Evolutionary conservation across 805 yeast genomes (phyloP).

Genomic region (Ogataea parapolymorpha): DNA sequence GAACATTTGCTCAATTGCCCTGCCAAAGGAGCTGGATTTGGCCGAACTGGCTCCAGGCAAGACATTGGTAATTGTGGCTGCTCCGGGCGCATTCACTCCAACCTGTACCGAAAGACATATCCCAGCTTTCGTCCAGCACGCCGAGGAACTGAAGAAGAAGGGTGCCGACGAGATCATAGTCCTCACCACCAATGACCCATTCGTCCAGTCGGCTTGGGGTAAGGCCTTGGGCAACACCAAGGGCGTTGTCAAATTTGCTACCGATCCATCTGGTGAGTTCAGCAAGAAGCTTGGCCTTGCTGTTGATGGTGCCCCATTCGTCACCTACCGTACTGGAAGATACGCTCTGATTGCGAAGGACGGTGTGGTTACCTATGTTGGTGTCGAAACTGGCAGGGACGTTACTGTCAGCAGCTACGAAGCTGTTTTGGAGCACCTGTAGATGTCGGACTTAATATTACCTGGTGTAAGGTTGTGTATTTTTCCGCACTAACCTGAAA

Average conservation of each 20-base stretch:
- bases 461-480: constrained; percentile 5
- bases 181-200: constrained; percentile 41
- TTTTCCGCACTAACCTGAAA: not conserved
- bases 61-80: constrained; percentile 40
- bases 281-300: constrained; percentile 58
- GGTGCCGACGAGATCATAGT: constrained; percentile 39
- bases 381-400: constrained; percentile 41
- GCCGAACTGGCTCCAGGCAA: constrained; percentile 35
- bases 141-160: constrained; percentile 36
- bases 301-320: constrained; percentile 47
- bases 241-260: constrained; percentile 45
- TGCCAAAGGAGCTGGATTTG: constrained; percentile 37
- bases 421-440: constrained; percentile 33
- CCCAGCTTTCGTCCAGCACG: constrained; percentile 36
- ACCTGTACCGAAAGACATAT: constrained; percentile 44
- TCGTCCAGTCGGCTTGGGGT: constrained; percentile 44
- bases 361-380: constrained; percentile 33
- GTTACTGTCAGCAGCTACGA: constrained; percentile 46
- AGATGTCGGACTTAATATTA: constrained; percentile 2
- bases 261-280: constrained; percentile 63
- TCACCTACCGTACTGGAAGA: constrained; percentile 62
- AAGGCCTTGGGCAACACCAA: constrained; percentile 43
- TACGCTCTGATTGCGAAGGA: constrained; percentile 66
- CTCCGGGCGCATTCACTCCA: constrained; percentile 52
- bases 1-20: constrained; percentile 38